Conservation (phyloP, 2,329 filamentous ascomycete species). For the Bipolaris victoriae region DNA sequence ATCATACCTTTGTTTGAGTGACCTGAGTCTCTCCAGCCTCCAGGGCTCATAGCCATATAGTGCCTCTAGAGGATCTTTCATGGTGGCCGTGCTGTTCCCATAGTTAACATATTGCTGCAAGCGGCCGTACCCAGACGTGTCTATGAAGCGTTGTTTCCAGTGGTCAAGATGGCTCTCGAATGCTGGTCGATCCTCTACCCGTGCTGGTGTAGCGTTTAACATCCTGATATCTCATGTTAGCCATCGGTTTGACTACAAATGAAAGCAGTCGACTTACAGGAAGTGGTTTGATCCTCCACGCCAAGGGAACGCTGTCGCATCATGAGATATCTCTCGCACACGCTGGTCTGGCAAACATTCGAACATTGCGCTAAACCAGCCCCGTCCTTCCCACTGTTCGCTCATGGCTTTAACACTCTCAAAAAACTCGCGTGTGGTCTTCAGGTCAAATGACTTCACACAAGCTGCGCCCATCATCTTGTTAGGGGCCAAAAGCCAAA, state of each 20-base stretch:
- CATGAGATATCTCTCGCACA: constrained; percentile 5
- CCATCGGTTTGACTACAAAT: background rate
- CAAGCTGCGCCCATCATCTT: constrained; percentile 12
- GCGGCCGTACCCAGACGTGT: constrained; percentile 6
- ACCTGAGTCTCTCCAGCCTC: constrained; percentile 1
- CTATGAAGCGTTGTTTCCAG: constrained; percentile 11
- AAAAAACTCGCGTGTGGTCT: constrained; percentile 13
- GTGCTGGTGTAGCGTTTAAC: constrained; percentile 11
- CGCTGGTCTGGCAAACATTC: constrained; percentile 13
- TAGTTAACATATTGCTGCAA: constrained; percentile 14
- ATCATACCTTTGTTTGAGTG: constrained; percentile 6
- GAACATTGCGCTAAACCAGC: constrained; percentile 15
- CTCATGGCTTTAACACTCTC: constrained; percentile 14
- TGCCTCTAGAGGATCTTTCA: constrained; percentile 7
- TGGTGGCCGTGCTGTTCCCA: constrained; percentile 5
- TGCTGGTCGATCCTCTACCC: constrained; percentile 5
- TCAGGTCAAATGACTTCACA: constrained; percentile 4
- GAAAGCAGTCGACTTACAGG: background rate
- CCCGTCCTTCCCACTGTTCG: constrained; percentile 10
- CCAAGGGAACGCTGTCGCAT: constrained; percentile 11
- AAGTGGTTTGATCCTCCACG: constrained; percentile 12
- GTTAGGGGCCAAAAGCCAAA: constrained; percentile 4
- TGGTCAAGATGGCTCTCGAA: constrained; percentile 9
- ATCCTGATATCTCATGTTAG: constrained; percentile 2
- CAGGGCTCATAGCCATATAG: constrained; percentile 10